phyloP scores from a whole-genome alignment of 345 rosid species.

The Bruguiera parviflora region DNA sequence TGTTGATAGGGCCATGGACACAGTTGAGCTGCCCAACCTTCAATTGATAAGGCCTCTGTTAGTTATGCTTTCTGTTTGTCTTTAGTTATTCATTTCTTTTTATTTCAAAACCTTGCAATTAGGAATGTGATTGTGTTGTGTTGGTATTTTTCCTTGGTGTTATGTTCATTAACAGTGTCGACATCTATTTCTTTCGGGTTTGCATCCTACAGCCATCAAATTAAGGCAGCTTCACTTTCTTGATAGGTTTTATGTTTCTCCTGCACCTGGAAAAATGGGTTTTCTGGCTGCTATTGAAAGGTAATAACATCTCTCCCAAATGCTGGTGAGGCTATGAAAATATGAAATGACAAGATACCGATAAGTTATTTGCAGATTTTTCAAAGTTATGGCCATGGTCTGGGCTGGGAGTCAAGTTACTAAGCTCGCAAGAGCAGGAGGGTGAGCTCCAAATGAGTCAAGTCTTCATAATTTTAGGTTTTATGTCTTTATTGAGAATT shows the following conservation, averaged over 20 bases:
- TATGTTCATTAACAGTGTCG: neutral
- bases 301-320: constrained; percentile 32
- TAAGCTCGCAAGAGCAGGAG: constrained; percentile 77
- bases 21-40: too few relatives aligned
- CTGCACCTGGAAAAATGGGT: constrained; percentile 79
- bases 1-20: too few relatives aligned
- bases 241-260: constrained; percentile 81
- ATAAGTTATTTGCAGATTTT: constrained; percentile 50
- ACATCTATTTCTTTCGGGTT: neutral
- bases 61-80: too few relatives aligned
- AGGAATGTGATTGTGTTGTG: too few relatives aligned
- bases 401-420: constrained; percentile 99
- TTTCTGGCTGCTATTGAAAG: constrained; percentile 72
- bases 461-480: too few relatives aligned
- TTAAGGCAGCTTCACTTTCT: constrained; percentile 7
- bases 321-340: constrained; percentile 12
- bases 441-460: constrained; percentile 47
- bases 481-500: too few relatives aligned
- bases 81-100: too few relatives aligned
- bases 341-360: constrained; percentile 7
- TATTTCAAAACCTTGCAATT: too few relatives aligned
- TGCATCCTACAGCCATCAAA: neutral
- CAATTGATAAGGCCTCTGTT: too few relatives aligned
- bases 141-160: too few relatives aligned
- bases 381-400: constrained; percentile 93